Base-by-base conservation (phyloP, 768 basidiomycete genomes). In the Tricholoma matsutake region DNA sequence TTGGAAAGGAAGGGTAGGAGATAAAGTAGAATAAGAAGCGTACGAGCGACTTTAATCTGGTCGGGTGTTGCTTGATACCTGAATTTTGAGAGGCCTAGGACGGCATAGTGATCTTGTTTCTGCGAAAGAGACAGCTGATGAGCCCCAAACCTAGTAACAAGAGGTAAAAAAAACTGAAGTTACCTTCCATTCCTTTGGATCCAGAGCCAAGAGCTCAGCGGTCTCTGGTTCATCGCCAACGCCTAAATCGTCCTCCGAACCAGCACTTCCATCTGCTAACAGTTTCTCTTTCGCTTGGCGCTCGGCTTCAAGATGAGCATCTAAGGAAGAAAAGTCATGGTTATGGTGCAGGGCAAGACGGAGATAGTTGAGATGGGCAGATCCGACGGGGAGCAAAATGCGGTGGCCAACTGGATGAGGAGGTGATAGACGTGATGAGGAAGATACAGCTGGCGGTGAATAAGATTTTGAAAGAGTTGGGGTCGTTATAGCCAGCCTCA, bases 151-250 rank as follows among this genome's bases (percentile, higher is more conserved):
- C 14, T 59, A 25, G 31, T 20, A 47, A 41, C 31, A 20, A 32
- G 9, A n/a, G 59, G 10, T 1, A 51, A 49, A 57, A 25, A 45
- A 11, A 8, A 3, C 14, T 25, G 9, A 45, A 63, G 61, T 43
- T 64, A 91, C 92, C 85, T 98, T 99, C 96, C 97, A 98, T 71
- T 96, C 94, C 76, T 98, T 98, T 6, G 96, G 92, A 78, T 99
- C 96, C n/a, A 87, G 78, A 49, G 78, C 72, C 41, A 94, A 73
- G 53, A 94, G 67, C 22, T 87, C 87, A 3, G 81, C 78, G 18
- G 83, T 73, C 78, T 98, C 96, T 63, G 86, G 80, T 76, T 98
- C 97, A 61, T 94, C 91, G 1, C 95, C 96, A 6, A 98, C 89
- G 29, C 94, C 96, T 11, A 94, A 86, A 78, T 96, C 95, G 68